These are phyloP conservation scores for Apiospora sp. DNA, from an alignment of 2,329 filamentous ascomycete genomes.

Conservation along the genomic window DNA sequence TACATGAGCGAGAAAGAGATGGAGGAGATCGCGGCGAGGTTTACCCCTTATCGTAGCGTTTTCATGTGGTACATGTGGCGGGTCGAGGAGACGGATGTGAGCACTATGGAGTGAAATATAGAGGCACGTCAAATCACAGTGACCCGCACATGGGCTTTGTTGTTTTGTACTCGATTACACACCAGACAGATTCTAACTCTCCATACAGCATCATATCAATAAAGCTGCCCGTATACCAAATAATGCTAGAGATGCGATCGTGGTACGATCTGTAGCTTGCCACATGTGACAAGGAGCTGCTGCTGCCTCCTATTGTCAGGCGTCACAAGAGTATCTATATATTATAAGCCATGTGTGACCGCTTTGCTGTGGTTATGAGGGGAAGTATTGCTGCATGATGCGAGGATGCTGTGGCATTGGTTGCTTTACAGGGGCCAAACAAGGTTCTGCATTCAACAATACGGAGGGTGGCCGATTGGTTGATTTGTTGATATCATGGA, in stretches of 20 bases:
- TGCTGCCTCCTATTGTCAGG: neutral
- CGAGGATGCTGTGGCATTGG: neutral
- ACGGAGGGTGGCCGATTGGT: neutral
- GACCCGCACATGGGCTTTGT: neutral
- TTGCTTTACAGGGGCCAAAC: neutral
- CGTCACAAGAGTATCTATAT: neutral
- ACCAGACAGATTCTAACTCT: neutral
- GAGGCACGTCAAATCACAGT: neutral
- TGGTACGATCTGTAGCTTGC: neutral
- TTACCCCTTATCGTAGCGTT: slow-evolving; percentile 85
- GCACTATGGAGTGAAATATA: slow-evolving; percentile 53
- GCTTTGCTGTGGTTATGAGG: neutral
- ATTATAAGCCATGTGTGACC: neutral
- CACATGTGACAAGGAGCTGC: neutral
- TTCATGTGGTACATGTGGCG: slow-evolving; percentile 99
- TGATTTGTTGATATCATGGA: neutral
- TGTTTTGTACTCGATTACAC: neutral
- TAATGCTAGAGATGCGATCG: neutral
- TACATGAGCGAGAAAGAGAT: slow-evolving; percentile 97
- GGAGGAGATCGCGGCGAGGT: slow-evolving; percentile 80
- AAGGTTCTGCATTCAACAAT: neutral
- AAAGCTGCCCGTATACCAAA: neutral
- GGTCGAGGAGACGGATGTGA: slow-evolving; percentile 80
- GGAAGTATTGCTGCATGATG: neutral
- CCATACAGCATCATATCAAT: neutral